These are phyloP conservation scores for Mycena metata DNA, from an alignment of 768 basidiomycete species.

Conservation along the genomic window DNA sequence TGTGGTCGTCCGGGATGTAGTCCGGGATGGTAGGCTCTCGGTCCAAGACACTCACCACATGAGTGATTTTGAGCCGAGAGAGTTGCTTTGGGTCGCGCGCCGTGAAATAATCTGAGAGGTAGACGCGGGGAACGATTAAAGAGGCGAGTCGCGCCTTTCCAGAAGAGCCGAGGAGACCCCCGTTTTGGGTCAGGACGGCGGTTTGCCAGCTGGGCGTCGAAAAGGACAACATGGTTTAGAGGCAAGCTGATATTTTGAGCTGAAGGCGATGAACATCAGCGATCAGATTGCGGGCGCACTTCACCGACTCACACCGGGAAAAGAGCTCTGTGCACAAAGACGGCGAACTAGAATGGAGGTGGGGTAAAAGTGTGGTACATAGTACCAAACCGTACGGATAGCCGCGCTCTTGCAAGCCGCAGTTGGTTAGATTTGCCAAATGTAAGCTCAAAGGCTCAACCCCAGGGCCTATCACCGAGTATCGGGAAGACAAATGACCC, in stretches of 20 bases:
- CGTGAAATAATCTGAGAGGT: conserved; percentile 72
- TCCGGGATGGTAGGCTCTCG: conserved; percentile 59
- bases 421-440: too few relatives aligned
- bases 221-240: conserved; percentile 32
- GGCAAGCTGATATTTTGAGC: neutral
- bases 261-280: neutral
- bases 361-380: too few relatives aligned
- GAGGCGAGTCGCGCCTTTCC: conserved; percentile 26
- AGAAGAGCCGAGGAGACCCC: conserved; percentile 25
- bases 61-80: conserved; percentile 74
- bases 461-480: too few relatives aligned
- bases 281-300: conserved; percentile 1
- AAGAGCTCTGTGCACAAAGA: too few relatives aligned
- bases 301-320: too few relatives aligned
- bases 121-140: conserved; percentile 64
- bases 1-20: conserved; percentile 55
- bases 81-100: conserved; percentile 61
- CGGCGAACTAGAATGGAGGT: too few relatives aligned
- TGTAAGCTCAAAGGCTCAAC: too few relatives aligned
- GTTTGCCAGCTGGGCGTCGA: conserved; percentile 35
- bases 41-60: conserved; percentile 78
- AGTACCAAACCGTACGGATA: too few relatives aligned
- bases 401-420: too few relatives aligned
- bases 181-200: conserved; percentile 23
- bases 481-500: too few relatives aligned